Conservation (phyloP, 495 filamentous ascomycete genomes). For the Acidiella bohemica region DNA sequence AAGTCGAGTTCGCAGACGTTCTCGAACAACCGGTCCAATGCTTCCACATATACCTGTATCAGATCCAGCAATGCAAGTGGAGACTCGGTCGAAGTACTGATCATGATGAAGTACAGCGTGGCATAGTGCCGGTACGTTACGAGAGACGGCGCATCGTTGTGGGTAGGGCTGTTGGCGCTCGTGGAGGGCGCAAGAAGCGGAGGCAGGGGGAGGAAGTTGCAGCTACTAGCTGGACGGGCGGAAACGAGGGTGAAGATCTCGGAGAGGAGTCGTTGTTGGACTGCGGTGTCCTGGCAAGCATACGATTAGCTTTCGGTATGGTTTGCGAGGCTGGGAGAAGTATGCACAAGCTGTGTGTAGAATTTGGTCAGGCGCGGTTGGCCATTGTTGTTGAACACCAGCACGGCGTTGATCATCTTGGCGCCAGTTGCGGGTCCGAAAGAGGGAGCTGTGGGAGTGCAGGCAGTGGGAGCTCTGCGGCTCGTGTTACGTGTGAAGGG, state of each 20-base stretch:
- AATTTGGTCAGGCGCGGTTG: slow-evolving; percentile 96
- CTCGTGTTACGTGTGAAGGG: no score
- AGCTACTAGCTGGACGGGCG: slow-evolving; percentile 71
- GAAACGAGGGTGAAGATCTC: slow-evolving; percentile 97
- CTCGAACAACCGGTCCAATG: slow-evolving; percentile 87
- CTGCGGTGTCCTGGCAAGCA: slow-evolving; percentile 62
- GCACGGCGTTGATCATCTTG: slow-evolving; percentile 92
- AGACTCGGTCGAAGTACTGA: slow-evolving; percentile 91
- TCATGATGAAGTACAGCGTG: slow-evolving; percentile 96
- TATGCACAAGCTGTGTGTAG: slow-evolving; percentile 82
- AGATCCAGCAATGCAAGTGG: slow-evolving; percentile 90
- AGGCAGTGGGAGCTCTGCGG: no score
- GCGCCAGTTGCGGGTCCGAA: no score
- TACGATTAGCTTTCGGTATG: background rate
- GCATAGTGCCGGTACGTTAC: slow-evolving; percentile 98
- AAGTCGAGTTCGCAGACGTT: slow-evolving; percentile 97
- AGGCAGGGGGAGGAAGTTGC: slow-evolving; percentile 86
- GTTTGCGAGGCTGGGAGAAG: background rate
- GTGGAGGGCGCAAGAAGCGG: slow-evolving; percentile 44
- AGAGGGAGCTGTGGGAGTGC: no score
- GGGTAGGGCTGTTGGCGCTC: slow-evolving; percentile 15
- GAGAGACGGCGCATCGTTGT: slow-evolving; percentile 82
- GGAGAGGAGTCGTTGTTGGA: slow-evolving; percentile 88
- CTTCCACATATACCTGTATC: slow-evolving; percentile 95
- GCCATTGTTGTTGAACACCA: slow-evolving; percentile 97